Percentiles rank a stretch among this genome's conserved stretches.
Evolutionary conservation across 805 yeast species (phyloP).

Genomic region (Lipomyces mesembrius): DNA sequence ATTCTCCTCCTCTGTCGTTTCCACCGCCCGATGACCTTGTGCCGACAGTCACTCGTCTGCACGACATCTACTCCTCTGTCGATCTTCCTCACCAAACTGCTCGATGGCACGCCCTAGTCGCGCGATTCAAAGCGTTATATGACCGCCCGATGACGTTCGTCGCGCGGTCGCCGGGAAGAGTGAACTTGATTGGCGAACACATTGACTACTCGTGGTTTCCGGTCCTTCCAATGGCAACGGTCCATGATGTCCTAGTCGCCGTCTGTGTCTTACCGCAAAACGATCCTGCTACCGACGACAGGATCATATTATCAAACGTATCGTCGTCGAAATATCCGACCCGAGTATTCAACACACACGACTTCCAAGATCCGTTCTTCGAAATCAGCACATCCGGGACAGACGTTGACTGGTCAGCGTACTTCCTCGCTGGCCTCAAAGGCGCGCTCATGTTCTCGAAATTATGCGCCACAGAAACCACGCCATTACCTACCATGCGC

Average conservation of each 20-base stretch:
- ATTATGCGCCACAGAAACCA: conserved; percentile 40
- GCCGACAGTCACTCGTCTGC: conserved; percentile 22
- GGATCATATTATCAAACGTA: conserved; percentile 48
- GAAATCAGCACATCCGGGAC: conserved; percentile 38
- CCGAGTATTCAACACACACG: conserved; percentile 23
- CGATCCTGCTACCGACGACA: conserved; percentile 37
- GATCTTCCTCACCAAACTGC: conserved; percentile 22
- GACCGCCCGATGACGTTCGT: conserved; percentile 51
- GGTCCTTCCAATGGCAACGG: conserved; percentile 77
- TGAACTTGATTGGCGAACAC: conserved; percentile 76
- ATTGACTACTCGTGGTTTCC: conserved; percentile 72
- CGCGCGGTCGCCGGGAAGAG: conserved; percentile 75
- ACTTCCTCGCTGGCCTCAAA: conserved; percentile 66
- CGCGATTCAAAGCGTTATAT: conserved; percentile 25
- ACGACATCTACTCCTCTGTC: conserved; percentile 23
- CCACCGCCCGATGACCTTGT: conserved; percentile 31
- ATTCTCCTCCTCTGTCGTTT: conserved; percentile 10
- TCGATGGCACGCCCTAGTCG: conserved; percentile 25
- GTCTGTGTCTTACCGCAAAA: conserved; percentile 44
- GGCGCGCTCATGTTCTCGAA: conserved; percentile 60
- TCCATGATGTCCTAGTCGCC: conserved; percentile 63
- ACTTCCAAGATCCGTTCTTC: conserved; percentile 39
- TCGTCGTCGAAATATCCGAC: conserved; percentile 36
- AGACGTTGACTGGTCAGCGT: conserved; percentile 65
- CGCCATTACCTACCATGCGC: conserved; percentile 45